phyloP scores from a whole-genome alignment of 2,329 filamentous ascomycete genomes.

The Ophiocordyceps camponoti-rufipedis region DNA sequence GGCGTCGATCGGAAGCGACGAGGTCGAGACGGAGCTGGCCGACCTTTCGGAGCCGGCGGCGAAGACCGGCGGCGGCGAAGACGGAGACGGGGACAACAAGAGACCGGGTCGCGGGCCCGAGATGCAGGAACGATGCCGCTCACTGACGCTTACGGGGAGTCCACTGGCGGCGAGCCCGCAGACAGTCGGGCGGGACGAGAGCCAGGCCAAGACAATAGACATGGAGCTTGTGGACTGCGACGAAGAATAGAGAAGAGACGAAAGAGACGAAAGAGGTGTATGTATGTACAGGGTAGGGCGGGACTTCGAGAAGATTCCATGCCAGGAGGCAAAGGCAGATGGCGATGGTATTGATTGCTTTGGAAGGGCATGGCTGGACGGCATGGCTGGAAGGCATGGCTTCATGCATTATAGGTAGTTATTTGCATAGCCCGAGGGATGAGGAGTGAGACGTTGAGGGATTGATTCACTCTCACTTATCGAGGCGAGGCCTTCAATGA shows the following conservation, averaged over 20 bases:
- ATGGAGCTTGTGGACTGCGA: slow-evolving; percentile 16
- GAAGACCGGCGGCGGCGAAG: background rate
- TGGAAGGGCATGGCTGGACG: too few species aligned
- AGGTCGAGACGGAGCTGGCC: slow-evolving; percentile 13
- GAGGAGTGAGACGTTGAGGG: too few species aligned
- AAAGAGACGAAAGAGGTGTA: background rate
- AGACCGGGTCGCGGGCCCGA: slow-evolving; percentile 13
- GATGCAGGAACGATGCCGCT: slow-evolving; percentile 23
- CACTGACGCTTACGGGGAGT: slow-evolving; percentile 9
- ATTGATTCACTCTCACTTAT: too few species aligned
- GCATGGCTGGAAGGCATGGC: background rate
- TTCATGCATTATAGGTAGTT: background rate
- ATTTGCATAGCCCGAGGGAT: too few species aligned
- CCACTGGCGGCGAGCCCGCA: slow-evolving; percentile 5
- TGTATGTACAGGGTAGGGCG: background rate
- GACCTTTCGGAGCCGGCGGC: slow-evolving; percentile 5
- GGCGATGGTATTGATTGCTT: background rate
- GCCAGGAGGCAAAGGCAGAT: background rate
- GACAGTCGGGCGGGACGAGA: slow-evolving; percentile 5
- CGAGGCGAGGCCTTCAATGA: too few species aligned
- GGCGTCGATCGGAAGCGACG: slow-evolving; percentile 24
- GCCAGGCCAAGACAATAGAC: slow-evolving; percentile 12
- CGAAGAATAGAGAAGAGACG: slow-evolving; percentile 1
- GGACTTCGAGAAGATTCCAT: slow-evolving; percentile 13
- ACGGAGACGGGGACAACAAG: background rate